Evolutionary conservation across 129 eudicot genomes (phyloP), one percentile per base, ranked within the genome.

Genomic region (Calendula officinalis): DNA sequence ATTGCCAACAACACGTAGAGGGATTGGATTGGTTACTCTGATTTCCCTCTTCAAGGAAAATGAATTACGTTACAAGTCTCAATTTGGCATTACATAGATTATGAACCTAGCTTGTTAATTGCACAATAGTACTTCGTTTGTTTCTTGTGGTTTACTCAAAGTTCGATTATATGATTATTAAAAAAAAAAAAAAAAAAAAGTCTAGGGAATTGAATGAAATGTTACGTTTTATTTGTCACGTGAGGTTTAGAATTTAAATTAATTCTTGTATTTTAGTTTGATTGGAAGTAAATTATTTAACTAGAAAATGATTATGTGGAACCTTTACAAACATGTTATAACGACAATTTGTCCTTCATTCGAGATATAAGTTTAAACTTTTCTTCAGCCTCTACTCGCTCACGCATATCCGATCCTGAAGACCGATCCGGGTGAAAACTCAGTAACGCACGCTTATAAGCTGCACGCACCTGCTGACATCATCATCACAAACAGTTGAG

Each of bases 371-470:
- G 96, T 85, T 92, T 92, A 77, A 92, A 92, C 71, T 81, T 92
- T 60, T 92, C 98, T 72, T 92, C 98, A 4, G 98, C 88, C 76
- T 92, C 98, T 4, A 92, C 98, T 61, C 82, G 96, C 66, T 79
- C 83, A 2, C 79, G 86, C 66, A 88, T 62, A 40, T 92, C 96
- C 34, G 84, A 77, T 70, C 69, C 76, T 12, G 83, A 60, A 71
- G 94, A 76, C 53, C 98, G 77, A 55, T 92, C 96, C 4, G 98
- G 98, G 67, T 92, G 98, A 68, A 87, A 92, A 63, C 79, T 77
- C 33, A 92, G 40, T 67, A 83, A 73, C 0, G 98, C 98, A 60
- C 78, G 65, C 82, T 92, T 92, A 64, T 77, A 88, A 37, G 98
- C 98, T 44, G 72, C 69, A 32, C 86, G 96, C 27, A 88, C 96